Evolutionary conservation across 2,329 filamentous ascomycete genomes (phyloP).

Genomic region (Xylaria sp.): DNA sequence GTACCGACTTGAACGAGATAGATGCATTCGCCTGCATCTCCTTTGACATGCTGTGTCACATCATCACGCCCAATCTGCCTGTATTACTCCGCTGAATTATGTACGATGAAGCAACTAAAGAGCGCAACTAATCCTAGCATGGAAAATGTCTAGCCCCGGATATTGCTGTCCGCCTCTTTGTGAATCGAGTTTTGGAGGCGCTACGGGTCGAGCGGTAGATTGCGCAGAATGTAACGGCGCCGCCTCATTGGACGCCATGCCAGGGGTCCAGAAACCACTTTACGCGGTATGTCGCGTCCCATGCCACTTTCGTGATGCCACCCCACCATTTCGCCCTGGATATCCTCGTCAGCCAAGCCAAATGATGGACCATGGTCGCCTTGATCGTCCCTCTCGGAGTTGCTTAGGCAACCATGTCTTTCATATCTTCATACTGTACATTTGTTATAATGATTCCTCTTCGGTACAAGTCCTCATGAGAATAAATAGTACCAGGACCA

Average conservation of each 20-base stretch:
- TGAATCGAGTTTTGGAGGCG: neutral
- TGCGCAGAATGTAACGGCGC: constrained; percentile 25
- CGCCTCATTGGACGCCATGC: constrained; percentile 27
- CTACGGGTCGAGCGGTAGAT: constrained; percentile 12
- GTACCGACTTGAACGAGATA: neutral
- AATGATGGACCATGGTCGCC: constrained; percentile 40
- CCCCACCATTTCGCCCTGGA: constrained; percentile 43
- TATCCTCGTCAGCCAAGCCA: constrained; percentile 42
- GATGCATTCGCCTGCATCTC: constrained; percentile 18
- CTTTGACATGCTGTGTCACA: neutral
- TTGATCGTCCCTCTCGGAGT: constrained; percentile 42
- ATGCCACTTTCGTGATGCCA: constrained; percentile 47
- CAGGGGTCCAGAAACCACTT: constrained; percentile 52
- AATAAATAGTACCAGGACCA: constrained; percentile 40
- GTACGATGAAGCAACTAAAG: neutral
- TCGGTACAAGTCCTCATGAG: constrained; percentile 36
- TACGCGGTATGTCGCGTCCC: constrained; percentile 52
- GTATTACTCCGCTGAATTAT: neutral
- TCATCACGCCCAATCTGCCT: neutral
- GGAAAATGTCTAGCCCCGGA: neutral
- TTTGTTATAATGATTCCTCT: constrained; percentile 4
- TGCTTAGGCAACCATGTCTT: constrained; percentile 51
- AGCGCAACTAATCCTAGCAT: neutral
- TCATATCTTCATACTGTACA: constrained; percentile 37
- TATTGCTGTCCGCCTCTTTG: neutral